Evolutionary conservation across 2,329 filamentous ascomycete genomes (phyloP), one percentile per base, ranked within the genome.

Genomic region (Colletotrichum sp.): DNA sequence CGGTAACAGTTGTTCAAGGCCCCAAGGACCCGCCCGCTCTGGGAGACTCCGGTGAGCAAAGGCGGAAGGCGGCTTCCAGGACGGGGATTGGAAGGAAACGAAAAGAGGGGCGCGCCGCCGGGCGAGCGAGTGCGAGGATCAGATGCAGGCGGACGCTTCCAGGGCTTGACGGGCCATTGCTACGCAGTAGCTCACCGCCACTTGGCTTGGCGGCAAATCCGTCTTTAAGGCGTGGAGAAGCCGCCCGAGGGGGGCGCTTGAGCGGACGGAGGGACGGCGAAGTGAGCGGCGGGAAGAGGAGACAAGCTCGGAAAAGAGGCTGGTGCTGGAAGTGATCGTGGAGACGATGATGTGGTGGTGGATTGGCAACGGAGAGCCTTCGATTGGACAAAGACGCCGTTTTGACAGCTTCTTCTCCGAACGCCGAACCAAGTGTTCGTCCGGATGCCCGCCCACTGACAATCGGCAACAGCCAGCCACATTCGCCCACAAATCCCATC

Each of bases 141-240:
- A 49, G 28, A 44, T 49, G 67, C 59, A 71, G n/a, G 57, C 30
- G 59, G 52, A 65, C 49, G 49, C 28, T 75, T 68, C 57, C 57
- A 72, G 73, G 73, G 62, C 68, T 67, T 73, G 44, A 28, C 44
- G 21, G 24, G 39, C 68, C 52, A 62, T 30, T 68, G 44, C 44
- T 44, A 44, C 68, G 36, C 68, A 63, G 68, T 60, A 62, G 74
- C 74, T 76, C 74, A 76, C 74, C 74, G 74, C 74, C 74, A 73
- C 70, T 76, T 76, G 70, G 64, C 64, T 69, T 76, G 74, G 74
- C 74, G 70, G 59, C 44, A 63, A 49, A 60, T 24, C 64, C 49
- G 34, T 74, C 70, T 44, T 65, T 10, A 21, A 60, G 26, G 30
- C 34, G 26, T 59, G 26, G 59, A 71, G 28, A 55, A 49, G 71